A percentile compares a stretch with the other conserved stretches of the same genome.
Conservation (phyloP, 495 filamentous ascomycete genomes). For the Penicillium subrubescens region DNA sequence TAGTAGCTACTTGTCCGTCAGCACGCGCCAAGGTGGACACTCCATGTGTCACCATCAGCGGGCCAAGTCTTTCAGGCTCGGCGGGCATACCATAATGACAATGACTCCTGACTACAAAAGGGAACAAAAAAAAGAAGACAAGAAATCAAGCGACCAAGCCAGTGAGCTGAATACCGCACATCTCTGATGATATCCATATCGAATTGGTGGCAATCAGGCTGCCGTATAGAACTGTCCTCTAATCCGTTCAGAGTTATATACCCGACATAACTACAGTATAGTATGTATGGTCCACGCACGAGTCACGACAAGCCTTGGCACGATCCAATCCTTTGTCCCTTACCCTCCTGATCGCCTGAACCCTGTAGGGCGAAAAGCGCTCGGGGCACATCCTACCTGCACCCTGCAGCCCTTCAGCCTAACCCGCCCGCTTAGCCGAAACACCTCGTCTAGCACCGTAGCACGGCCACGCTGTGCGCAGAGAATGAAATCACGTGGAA, state of each 20-base stretch:
- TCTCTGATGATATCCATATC: no score
- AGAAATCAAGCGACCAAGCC: neutral
- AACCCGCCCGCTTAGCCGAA: neutral
- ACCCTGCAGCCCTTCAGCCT: neutral
- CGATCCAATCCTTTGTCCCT: neutral
- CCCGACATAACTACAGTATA: no score
- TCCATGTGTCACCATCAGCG: neutral
- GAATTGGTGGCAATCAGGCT: no score
- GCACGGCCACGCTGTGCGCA: neutral
- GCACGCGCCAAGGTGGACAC: conserved; percentile 3
- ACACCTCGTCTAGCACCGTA: neutral
- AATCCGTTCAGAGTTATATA: no score
- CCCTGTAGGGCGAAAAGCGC: neutral
- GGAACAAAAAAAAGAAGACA: neutral
- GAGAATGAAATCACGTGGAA: neutral
- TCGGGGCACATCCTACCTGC: neutral
- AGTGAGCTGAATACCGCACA: no score
- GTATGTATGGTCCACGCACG: no score
- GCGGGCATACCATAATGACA: neutral
- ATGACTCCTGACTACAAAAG: neutral
- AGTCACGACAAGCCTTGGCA: neutral
- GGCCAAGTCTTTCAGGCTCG: neutral
- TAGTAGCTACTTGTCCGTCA: conserved; percentile 5
- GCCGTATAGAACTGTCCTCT: no score
- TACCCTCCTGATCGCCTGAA: neutral